Evolutionary conservation across 2,329 filamentous ascomycete genomes (phyloP).

Genomic region (Taxawa tesnikishii): DNA sequence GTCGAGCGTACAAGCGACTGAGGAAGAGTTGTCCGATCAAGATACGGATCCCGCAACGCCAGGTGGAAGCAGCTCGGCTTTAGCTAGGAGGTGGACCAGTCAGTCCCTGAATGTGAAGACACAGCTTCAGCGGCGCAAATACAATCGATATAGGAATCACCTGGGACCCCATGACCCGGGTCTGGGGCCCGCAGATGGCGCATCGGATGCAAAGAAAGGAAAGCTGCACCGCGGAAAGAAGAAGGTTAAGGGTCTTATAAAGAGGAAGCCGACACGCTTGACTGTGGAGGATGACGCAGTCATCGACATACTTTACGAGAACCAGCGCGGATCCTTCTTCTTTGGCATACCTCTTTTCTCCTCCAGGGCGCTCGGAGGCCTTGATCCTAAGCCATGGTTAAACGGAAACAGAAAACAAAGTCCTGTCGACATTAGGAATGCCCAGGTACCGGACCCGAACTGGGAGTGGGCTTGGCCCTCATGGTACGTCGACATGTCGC

Average conservation of each 20-base stretch:
- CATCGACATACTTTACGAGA: slow-evolving; percentile 89
- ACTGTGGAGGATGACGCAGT: slow-evolving; percentile 31
- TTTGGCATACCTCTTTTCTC: slow-evolving; percentile 90
- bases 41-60: neutral
- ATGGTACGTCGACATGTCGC: slow-evolving; percentile 68
- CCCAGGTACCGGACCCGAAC: slow-evolving; percentile 84
- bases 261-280: slow-evolving; percentile 18
- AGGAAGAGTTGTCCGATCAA: neutral
- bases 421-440: slow-evolving; percentile 64
- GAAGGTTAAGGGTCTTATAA: slow-evolving; percentile 16
- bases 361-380: slow-evolving; percentile 65
- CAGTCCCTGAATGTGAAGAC: slow-evolving; percentile 6
- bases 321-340: slow-evolving; percentile 80
- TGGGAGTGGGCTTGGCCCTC: slow-evolving; percentile 80
- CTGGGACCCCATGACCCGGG: slow-evolving; percentile 7
- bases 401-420: slow-evolving; percentile 45
- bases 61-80: slow-evolving; percentile 1
- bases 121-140: slow-evolving; percentile 8
- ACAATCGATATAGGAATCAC: slow-evolving; percentile 10
- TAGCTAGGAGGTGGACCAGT: slow-evolving; percentile 15
- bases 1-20: slow-evolving; percentile 11
- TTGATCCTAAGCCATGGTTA: slow-evolving; percentile 82
- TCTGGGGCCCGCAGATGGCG: slow-evolving; percentile 7
- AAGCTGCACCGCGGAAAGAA: slow-evolving; percentile 18
- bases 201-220: slow-evolving; percentile 11